phyloP scores from a whole-genome alignment of 202 grass and related monocot species.

The Zizania palustris region DNA sequence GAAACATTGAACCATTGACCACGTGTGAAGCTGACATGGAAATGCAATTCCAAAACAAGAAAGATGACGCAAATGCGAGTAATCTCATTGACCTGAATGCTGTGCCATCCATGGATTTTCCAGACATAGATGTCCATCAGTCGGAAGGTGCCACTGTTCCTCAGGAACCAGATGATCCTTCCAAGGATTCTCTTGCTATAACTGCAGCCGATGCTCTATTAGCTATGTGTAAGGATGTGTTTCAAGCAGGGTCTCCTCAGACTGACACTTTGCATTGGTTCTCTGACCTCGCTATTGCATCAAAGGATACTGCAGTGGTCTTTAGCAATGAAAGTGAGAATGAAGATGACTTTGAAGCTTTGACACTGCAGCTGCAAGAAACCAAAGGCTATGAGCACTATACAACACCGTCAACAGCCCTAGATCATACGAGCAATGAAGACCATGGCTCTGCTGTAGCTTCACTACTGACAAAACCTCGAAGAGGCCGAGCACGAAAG shows the following conservation, averaged over 20 bases:
- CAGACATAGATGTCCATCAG: constrained; percentile 29
- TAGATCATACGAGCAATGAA: constrained; percentile 22
- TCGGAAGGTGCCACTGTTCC: constrained; percentile 13
- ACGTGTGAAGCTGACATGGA: constrained; percentile 16
- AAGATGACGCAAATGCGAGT: constrained; percentile 26
- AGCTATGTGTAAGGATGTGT: constrained; percentile 45
- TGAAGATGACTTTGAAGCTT: constrained; percentile 58
- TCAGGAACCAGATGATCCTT: constrained; percentile 42
- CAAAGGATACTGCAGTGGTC: constrained; percentile 28
- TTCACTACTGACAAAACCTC: constrained; percentile 46
- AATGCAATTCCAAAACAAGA: constrained; percentile 30
- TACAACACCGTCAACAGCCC: constrained; percentile 23
- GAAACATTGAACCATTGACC: not conserved
- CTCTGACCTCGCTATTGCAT: constrained; percentile 45
- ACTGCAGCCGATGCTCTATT: constrained; percentile 55
- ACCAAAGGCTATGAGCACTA: constrained; percentile 38
- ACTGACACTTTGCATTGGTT: constrained; percentile 64
- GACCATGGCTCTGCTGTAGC: constrained; percentile 37
- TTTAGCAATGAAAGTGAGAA: constrained; percentile 30
- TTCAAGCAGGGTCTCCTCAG: constrained; percentile 16
- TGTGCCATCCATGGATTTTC: constrained; percentile 49
- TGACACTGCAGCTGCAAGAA: constrained; percentile 59
- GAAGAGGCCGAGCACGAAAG: constrained; percentile 50
- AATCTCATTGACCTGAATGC: constrained; percentile 74
- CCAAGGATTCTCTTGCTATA: constrained; percentile 36